Conservation (phyloP, 2,329 filamentous ascomycete species). For the Pyricularia grisea region DNA sequence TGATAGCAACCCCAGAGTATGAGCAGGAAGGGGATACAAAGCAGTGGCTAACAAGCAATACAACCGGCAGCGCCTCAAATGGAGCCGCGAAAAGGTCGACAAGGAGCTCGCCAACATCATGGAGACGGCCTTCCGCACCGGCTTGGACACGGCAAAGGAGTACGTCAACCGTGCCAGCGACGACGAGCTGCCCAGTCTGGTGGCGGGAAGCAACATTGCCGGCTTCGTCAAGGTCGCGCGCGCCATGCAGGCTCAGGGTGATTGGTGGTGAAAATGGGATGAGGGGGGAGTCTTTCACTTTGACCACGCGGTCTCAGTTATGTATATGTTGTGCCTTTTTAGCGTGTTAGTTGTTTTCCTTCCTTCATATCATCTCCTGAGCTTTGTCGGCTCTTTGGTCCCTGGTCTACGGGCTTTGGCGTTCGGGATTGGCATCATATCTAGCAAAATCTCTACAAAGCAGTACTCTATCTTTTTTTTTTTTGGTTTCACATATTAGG, state of each 20-base stretch:
- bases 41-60: background rate
- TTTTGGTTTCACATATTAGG: background rate
- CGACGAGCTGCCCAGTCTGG: conserved; percentile 79
- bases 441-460: background rate
- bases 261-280: conserved; percentile 59
- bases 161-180: conserved; percentile 65
- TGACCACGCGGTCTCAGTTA: background rate
- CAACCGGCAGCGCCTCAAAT: conserved; percentile 57
- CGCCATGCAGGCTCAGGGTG: conserved; percentile 94
- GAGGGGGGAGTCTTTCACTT: background rate
- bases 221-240: conserved; percentile 93
- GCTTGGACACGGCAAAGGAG: conserved; percentile 78
- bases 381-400: background rate
- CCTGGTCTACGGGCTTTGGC: background rate
- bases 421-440: background rate
- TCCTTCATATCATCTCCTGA: background rate
- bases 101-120: conserved; percentile 86
- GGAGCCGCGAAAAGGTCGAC: conserved; percentile 88
- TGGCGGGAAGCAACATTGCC: conserved; percentile 93
- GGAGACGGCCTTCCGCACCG: conserved; percentile 87
- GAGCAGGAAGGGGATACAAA: background rate
- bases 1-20: no score
- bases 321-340: background rate
- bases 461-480: background rate
- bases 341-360: background rate